phyloP scores from a whole-genome alignment of 345 rosid genomes.

The Reutealis trisperma region DNA sequence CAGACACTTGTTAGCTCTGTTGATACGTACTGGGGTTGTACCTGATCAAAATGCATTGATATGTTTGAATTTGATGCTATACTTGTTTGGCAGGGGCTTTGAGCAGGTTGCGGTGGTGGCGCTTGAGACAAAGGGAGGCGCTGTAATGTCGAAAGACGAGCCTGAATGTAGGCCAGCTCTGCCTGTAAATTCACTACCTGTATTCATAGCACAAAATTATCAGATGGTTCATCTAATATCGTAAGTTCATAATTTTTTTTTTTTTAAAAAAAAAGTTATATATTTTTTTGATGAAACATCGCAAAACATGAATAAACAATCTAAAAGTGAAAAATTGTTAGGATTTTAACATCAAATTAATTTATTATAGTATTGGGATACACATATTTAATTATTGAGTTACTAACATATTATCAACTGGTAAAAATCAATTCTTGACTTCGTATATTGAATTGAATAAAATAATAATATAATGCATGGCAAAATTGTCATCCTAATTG shows the following conservation, averaged over 20 bases:
- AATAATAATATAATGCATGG: too few relatives aligned
- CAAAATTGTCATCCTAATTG: too few relatives aligned
- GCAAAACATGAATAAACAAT: too few relatives aligned
- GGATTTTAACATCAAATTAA: too few relatives aligned
- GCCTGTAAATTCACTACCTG: conserved; percentile 83
- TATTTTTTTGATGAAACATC: too few relatives aligned
- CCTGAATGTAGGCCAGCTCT: conserved; percentile 69
- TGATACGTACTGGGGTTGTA: conserved; percentile 9
- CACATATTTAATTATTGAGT: too few relatives aligned
- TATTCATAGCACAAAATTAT: background rate
- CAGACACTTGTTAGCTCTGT: conserved; percentile 14
- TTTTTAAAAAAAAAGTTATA: too few relatives aligned
- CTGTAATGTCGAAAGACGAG: conserved; percentile 56
- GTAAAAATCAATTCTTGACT: too few relatives aligned
- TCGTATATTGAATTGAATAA: too few relatives aligned
- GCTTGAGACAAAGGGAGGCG: conserved; percentile 30
- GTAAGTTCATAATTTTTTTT: background rate
- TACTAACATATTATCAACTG: too few relatives aligned
- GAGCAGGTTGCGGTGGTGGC: conserved; percentile 12
- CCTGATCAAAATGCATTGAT: conserved; percentile 31
- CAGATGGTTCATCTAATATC: background rate
- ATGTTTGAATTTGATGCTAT: conserved; percentile 32
- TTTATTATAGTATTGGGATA: too few relatives aligned
- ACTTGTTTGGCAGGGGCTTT: conserved; percentile 17
- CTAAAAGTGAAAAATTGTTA: too few relatives aligned